Base-by-base conservation (phyloP, 495 filamentous ascomycete species). In the Daldinia decipiens region DNA sequence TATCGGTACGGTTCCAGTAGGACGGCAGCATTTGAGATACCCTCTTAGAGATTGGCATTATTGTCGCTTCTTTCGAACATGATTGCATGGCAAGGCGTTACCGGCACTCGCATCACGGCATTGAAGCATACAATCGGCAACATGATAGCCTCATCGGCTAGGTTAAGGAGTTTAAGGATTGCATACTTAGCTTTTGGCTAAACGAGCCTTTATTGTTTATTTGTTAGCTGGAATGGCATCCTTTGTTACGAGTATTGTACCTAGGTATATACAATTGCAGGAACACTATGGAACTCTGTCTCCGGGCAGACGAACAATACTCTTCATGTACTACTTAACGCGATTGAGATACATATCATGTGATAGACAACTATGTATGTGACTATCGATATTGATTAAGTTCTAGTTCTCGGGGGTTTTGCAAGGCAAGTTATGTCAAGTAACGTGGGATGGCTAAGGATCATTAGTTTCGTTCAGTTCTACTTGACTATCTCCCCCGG, bases 41-140 rank as follows among this genome's bases (percentile, higher is more conserved):
- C 70, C 70, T 19, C 27, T 13, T n/a, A n/a, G n/a, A n/a, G n/a
- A 47, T 43, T 38, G 26, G 58, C 67, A 61, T 67, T 47, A 8
- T 31, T 27, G 9, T 36, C 36, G 5, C 13, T 68, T 65, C 38
- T 58, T 67, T 52, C 40, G 1, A 59, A 13, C 40, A 68, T 65
- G 7, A 45, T 51, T 57, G 65, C 70, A 73, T 73, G 15, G 51
- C 60, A 45, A 58, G 70, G 70, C 60, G 70, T 73, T 66, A 57
- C 54, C 58, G 61, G 65, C 52, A 68, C 52, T 56, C 50, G 53
- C 59, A 67, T 64, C 34, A 56, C 15, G n/a, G 11, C 31, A 34
- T 9, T 6, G 19, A 61, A 17, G 50, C 50, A 65, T 36, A 60
- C 26, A 17, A 59, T 21, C 17, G 17, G 38, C 17, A 21, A 38